Base-by-base conservation (phyloP, 2,329 filamentous ascomycete genomes). In the Penicillium verrucosum region DNA sequence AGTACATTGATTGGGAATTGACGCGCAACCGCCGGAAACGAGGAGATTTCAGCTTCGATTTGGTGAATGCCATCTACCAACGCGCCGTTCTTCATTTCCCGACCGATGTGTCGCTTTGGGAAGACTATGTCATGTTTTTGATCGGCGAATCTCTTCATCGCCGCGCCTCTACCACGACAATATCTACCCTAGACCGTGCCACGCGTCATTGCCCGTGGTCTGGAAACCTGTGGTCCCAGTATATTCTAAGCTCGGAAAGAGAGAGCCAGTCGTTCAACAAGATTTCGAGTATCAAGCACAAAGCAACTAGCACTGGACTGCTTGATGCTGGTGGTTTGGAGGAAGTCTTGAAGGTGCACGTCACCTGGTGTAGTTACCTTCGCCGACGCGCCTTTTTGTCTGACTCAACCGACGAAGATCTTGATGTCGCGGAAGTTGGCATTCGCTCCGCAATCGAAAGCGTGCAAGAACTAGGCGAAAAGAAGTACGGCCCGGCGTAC, bases 141-240 rank as follows among this genome's bases (percentile, higher is more conserved):
- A 77, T 83, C 48, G 79, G 79, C 18, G 75, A 79, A 71, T 82
- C 78, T 16, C 70, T 80, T 52, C 77, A 79, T 61, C 79, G 73
- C 57, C 77, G 73, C 65, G 71, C 65, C 2, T 65, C 75, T 45
- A 73, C 78, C 5, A 75, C 78, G 10, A 73, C 89, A 37, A 81
- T 96, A 10, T 83, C 90, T 45, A 82, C 93, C 7, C 80, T 95
- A 2, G 87, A 91, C 65, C 85, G 92, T 62, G 92, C 91, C 12
- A 94, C 92, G 10, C 84, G 87, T 42, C 94, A 97, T 73, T 96
- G 93, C 65, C 92, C 94, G 2, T 96, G 92, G 89, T 95, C 92
- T 7, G 94, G 94, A 16, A 82, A 85, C 29, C 81, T 99, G 7
- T 99, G 94, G 94, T 90, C 90, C 7, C 87, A 93, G 63, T 92